Conservation (phyloP, 2,329 filamentous ascomycete species). For the Botrytis porri region DNA sequence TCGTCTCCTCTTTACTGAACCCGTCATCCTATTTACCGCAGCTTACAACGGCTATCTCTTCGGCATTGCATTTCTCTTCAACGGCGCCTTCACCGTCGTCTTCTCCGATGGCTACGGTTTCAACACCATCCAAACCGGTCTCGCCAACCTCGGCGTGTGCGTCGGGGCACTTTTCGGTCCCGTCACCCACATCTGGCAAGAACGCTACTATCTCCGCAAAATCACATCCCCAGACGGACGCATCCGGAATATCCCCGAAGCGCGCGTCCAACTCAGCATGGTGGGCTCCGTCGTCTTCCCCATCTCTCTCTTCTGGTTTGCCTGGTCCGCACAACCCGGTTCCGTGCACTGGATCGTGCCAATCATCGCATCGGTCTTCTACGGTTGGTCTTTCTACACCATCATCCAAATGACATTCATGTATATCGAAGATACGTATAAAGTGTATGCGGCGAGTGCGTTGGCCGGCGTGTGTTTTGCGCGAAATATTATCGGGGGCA, state of each 20-base stretch:
- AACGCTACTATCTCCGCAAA: constrained; percentile 55
- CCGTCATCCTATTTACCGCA: constrained; percentile 39
- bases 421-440: constrained; percentile 57
- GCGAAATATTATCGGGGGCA: constrained; percentile 54
- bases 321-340: constrained; percentile 55
- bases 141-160: constrained; percentile 42
- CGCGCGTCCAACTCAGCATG: constrained; percentile 71
- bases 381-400: constrained; percentile 59
- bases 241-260: constrained; percentile 58
- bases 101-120: constrained; percentile 41
- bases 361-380: constrained; percentile 51
- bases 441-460: constrained; percentile 55
- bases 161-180: constrained; percentile 59
- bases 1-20: constrained; percentile 41
- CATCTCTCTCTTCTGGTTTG: constrained; percentile 57
- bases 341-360: constrained; percentile 52
- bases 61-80: constrained; percentile 41
- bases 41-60: constrained; percentile 41
- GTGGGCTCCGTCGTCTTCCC: constrained; percentile 52
- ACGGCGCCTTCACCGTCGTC: constrained; percentile 43
- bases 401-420: constrained; percentile 49
- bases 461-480: constrained; percentile 58
- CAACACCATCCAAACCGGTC: constrained; percentile 38
- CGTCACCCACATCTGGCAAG: constrained; percentile 67
- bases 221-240: constrained; percentile 28